Evolutionary conservation across 176 grass and related monocot species (phyloP), one percentile per base, ranked within the genome.

Genomic region (Oryza meridionalis): DNA sequence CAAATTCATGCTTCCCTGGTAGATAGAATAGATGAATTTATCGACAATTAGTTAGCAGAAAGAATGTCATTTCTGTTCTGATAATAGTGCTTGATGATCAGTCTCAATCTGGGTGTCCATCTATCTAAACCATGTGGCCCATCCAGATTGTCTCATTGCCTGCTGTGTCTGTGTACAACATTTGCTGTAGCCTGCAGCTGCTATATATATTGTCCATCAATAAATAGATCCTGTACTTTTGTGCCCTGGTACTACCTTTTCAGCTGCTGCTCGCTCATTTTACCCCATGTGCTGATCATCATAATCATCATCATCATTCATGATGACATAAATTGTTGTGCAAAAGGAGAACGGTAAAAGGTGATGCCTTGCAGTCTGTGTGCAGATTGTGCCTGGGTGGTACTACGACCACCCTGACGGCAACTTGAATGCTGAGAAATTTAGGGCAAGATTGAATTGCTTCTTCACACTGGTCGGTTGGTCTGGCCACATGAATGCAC

Each of bases 351-450:
- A 74, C 9, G 35, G 61, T 63, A 69, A 88, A 88, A 88, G 62
- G 35, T n/a, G 46, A 1, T 46, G 32, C 49, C 11, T 51, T 21
- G 44, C 59, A 45, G 16, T 44, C 64, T 44, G 15, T 43, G 21
- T 19, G 65, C 69, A 88, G 81, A 75, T 88, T 74, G 69, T 84
- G 76, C 81, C 76, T 65, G 51, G 38, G 27, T 61, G 1, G 67
- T 62, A 24, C 8, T 58, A 58, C 53, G 65, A 79, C 29, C 53
- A 25, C 7, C 58, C 81, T 84, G 76, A 69, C 64, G 21, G 76
- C 70, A 17, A 31, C 82, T 80, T 88, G 47, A 88, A 84, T 88
- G 87, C 87, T 67, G 46, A 72, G 61, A 88, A 69, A 79, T 84
- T 79, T 84, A 68, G 87, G 81, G 75, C 17, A 45, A 64, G 67